These are phyloP conservation scores for Linnemannia elongata DNA, from an alignment of 192 early-diverging fungal genomes.

Conservation along the genomic window DNA sequence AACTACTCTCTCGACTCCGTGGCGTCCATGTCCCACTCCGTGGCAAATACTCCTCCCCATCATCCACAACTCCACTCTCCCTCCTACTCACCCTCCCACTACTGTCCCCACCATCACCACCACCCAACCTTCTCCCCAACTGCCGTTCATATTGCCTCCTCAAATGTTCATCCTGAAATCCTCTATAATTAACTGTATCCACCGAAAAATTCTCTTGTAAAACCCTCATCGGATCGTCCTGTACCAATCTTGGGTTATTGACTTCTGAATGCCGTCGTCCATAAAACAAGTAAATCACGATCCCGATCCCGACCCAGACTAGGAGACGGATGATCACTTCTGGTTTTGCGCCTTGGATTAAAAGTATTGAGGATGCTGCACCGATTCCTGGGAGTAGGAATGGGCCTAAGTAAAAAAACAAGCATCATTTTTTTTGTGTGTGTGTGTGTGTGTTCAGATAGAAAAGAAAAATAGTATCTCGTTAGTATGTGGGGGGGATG, in stretches of 20 bases:
- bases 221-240: slow-evolving; percentile 37
- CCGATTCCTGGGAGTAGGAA: slow-evolving; percentile 77
- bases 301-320: slow-evolving; percentile 83
- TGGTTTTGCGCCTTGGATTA: slow-evolving; percentile 75
- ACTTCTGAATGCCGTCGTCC: slow-evolving; percentile 73
- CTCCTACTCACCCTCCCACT: neutral
- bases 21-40: neutral
- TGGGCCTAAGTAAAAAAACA: slow-evolving; percentile 50
- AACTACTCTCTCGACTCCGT: neutral
- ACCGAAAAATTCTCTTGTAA: slow-evolving; percentile 36
- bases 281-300: slow-evolving; percentile 81
- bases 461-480: no score
- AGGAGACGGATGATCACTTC: slow-evolving; percentile 80
- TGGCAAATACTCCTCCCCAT: slow-evolving; percentile 5
- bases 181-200: slow-evolving; percentile 7
- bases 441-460: no score
- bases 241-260: slow-evolving; percentile 47
- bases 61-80: neutral
- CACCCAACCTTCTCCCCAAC: slow-evolving; percentile 20
- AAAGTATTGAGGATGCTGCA: slow-evolving; percentile 67
- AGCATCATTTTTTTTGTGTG: neutral
- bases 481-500: no score
- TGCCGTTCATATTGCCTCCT: slow-evolving; percentile 40
- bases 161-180: slow-evolving; percentile 35
- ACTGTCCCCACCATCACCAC: neutral